Evolutionary conservation across 2,329 filamentous ascomycete species (phyloP).

Genomic region (Calonectria leucothoes): DNA sequence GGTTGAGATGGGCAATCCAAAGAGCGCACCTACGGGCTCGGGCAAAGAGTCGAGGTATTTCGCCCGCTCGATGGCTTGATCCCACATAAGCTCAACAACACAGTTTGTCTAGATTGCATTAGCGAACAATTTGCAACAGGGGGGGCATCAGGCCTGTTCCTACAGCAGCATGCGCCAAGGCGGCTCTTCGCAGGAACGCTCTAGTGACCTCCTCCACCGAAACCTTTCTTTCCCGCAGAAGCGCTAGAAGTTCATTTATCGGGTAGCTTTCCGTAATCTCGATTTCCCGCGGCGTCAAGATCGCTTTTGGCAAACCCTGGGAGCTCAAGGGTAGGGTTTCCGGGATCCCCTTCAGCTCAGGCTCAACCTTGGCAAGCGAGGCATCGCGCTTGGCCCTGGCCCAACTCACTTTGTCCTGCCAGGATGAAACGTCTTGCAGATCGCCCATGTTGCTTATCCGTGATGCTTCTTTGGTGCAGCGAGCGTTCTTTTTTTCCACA

Average conservation of each 20-base stretch:
- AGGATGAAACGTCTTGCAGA: neutral
- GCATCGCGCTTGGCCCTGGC: slow-evolving; percentile 33
- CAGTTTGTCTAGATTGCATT: slow-evolving; percentile 46
- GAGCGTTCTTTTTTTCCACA: neutral
- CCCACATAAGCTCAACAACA: slow-evolving; percentile 49
- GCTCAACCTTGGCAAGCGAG: slow-evolving; percentile 42
- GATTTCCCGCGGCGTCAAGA: slow-evolving; percentile 40
- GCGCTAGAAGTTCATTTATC: slow-evolving; percentile 33
- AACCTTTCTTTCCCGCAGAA: slow-evolving; percentile 31
- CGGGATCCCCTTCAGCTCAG: slow-evolving; percentile 38
- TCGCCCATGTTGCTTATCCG: neutral
- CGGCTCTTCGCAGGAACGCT: slow-evolving; percentile 41
- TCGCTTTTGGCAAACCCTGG: slow-evolving; percentile 32
- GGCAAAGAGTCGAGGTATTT: slow-evolving; percentile 47
- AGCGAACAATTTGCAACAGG: neutral
- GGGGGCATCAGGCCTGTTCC: neutral
- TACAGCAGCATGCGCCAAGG: slow-evolving; percentile 41
- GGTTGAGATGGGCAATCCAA: slow-evolving; percentile 49
- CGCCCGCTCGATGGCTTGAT: slow-evolving; percentile 47
- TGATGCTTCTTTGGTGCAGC: no score
- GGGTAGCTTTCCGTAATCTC: slow-evolving; percentile 44
- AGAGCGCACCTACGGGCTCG: slow-evolving; percentile 46
- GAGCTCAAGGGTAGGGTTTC: slow-evolving; percentile 35
- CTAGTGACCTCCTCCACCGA: slow-evolving; percentile 43
- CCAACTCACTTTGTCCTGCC: slow-evolving; percentile 21